Evolutionary conservation across 2,329 filamentous ascomycete species (phyloP), one percentile per base, ranked within the genome.

Genomic region (Trichoderma sp.): DNA sequence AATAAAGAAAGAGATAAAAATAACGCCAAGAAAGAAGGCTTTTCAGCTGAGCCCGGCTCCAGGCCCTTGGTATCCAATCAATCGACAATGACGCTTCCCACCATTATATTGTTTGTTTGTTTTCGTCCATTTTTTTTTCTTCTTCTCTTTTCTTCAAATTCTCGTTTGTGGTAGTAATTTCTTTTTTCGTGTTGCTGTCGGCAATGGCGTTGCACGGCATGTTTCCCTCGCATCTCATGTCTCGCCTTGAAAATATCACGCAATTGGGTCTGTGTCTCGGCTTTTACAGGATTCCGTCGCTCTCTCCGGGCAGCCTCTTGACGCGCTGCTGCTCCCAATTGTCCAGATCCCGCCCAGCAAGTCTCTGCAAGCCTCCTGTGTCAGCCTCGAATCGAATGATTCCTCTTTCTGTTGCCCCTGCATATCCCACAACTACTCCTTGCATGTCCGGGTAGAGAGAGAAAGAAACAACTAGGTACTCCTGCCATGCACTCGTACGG

Each of bases 251-350:
- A 43, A 18, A 32, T 60, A 69, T 32, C 34, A 51, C 53, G 64
- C 64, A 30, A 67, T 43, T 14, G 30, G 21, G 6, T n/a, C 39
- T 43, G 39, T 60, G 60, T 64, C 58, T 56, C 58, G 43, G 15
- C n/a, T 28, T 18, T 73, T 73, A 92, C 75, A 97, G 80, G 65
- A 93, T 88, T 39, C 95, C 95, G 81, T 99, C 95, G 73, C 89
- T 92, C 82, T 99, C 97, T 75, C 96, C 96, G 24, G 93, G 91
- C 73, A 98, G 87, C 79, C 96, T 87, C 84, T 97, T 90, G 12
- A 98, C 94, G 68, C 97, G 90, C 83, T 96, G 97, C 83, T 98
- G 96, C 81, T 98, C 95, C 96, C 96, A 99, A 79, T 94, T 89
- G 78, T 99, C 95, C 73, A 98, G 84, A 79, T 98, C 96, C 81